Conservation (phyloP, 164 flowering plant species). For the Magnolia officinalis region DNA sequence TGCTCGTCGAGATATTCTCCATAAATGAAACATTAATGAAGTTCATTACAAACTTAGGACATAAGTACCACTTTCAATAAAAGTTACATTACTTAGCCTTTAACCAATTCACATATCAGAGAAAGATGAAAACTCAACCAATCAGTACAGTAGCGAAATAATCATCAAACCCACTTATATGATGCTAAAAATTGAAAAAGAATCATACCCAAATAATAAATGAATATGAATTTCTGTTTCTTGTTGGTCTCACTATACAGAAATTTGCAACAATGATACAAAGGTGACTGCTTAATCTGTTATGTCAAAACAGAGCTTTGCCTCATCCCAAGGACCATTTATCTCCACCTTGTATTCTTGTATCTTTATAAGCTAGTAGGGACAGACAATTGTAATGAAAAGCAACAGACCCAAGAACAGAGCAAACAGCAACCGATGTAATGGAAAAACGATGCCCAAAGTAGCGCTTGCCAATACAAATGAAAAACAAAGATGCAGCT, state of each 20-base stretch:
- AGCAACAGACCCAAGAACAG: conserved; percentile 51
- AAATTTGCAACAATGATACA: neutral
- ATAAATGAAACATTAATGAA: too few relatives aligned
- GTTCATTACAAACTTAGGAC: too few relatives aligned
- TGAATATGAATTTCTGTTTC: neutral
- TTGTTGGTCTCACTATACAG: neutral
- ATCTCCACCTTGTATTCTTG: conserved; percentile 96
- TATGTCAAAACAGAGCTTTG: conserved; percentile 89
- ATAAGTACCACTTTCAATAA: too few relatives aligned
- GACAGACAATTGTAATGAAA: conserved; percentile 72
- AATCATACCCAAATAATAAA: neutral
- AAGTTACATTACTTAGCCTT: too few relatives aligned
- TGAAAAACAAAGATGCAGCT: conserved; percentile 67
- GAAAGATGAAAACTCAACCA: too few relatives aligned
- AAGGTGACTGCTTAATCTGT: conserved; percentile 45
- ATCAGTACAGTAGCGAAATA: too few relatives aligned
- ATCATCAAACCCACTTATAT: too few relatives aligned
- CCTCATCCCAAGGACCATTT: conserved; percentile 99
- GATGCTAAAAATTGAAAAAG: neutral
- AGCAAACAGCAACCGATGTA: conserved; percentile 53
- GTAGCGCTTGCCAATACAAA: conserved; percentile 53
- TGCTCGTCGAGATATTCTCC: too few relatives aligned
- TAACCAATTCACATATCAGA: too few relatives aligned
- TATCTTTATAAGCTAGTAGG: conserved; percentile 86
- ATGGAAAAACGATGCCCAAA: conserved; percentile 44